These are phyloP conservation scores for Euphorbia celastroides DNA, from an alignment of 441 rosid genomes.

Conservation along the genomic window DNA sequence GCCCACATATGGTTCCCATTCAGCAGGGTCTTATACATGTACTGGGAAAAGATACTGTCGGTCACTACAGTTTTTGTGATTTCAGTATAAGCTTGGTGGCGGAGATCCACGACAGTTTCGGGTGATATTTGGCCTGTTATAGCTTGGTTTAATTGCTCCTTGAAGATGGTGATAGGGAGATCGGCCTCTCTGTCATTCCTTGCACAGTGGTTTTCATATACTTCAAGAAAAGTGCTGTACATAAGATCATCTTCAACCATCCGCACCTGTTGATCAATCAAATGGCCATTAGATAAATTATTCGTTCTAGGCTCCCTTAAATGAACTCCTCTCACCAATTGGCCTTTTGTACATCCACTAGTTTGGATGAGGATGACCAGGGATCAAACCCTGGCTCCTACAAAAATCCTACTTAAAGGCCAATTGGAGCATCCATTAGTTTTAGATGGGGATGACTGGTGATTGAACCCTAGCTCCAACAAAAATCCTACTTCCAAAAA, in stretches of 20 bases:
- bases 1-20: slow-evolving; percentile 95
- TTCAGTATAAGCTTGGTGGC: slow-evolving; percentile 81
- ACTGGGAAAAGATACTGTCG: slow-evolving; percentile 86
- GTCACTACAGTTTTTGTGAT: slow-evolving; percentile 63
- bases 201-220: slow-evolving; percentile 94
- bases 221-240: slow-evolving; percentile 98
- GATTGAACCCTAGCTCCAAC: too few species aligned
- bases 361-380: too few species aligned
- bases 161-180: slow-evolving; percentile 82
- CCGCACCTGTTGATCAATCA: slow-evolving; percentile 57
- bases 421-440: too few species aligned
- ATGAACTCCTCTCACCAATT: too few species aligned
- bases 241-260: slow-evolving; percentile 99
- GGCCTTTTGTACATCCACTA: too few species aligned
- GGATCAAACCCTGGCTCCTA: too few species aligned
- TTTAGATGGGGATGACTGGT: too few species aligned
- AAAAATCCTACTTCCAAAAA: too few species aligned
- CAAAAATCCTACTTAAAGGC: too few species aligned
- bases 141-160: slow-evolving; percentile 94
- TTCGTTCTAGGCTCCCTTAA: background rate
- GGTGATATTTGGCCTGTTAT: slow-evolving; percentile 82
- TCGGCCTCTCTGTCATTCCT: slow-evolving; percentile 87
- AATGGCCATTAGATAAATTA: background rate
- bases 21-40: slow-evolving; percentile 82
- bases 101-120: slow-evolving; percentile 89